Evolutionary conservation across 2,329 filamentous ascomycete genomes (phyloP).

Genomic region (Diaporthe sp.): DNA sequence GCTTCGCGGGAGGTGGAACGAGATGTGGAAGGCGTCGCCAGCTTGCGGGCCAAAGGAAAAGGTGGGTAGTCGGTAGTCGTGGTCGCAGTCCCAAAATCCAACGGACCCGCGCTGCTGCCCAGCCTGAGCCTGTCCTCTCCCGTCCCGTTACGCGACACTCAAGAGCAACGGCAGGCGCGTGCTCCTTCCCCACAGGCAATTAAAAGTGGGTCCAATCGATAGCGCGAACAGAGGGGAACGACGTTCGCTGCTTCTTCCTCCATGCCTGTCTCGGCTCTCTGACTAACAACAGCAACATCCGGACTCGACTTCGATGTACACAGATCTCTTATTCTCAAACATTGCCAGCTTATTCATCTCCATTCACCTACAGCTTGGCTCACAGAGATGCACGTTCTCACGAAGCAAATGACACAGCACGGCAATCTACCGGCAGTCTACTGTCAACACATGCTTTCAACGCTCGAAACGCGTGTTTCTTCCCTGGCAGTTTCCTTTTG

Average conservation of each 20-base stretch:
- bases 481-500: neutral
- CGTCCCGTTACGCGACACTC: slow-evolving; percentile 33
- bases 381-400: neutral
- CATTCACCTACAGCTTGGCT: neutral
- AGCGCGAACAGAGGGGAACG: slow-evolving; percentile 8
- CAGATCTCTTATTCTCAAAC: neutral
- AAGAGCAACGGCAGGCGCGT: slow-evolving; percentile 21
- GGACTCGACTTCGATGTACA: neutral
- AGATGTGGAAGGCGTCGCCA: slow-evolving; percentile 24
- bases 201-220: slow-evolving; percentile 32
- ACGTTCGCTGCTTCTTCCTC: slow-evolving; percentile 19
- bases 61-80: slow-evolving; percentile 18
- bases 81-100: slow-evolving; percentile 24
- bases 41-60: slow-evolving; percentile 29
- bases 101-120: slow-evolving; percentile 11
- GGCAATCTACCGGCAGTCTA: neutral
- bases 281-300: no score
- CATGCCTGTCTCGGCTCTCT: slow-evolving; percentile 5
- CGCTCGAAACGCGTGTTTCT: neutral
- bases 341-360: neutral
- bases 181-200: slow-evolving; percentile 30
- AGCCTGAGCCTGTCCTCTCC: slow-evolving; percentile 10
- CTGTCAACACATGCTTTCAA: neutral
- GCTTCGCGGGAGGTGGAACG: slow-evolving; percentile 18
- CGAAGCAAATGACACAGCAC: neutral